Conservation (phyloP, 1,284 basidiomycete species). For the Volvariella surrecta region DNA sequence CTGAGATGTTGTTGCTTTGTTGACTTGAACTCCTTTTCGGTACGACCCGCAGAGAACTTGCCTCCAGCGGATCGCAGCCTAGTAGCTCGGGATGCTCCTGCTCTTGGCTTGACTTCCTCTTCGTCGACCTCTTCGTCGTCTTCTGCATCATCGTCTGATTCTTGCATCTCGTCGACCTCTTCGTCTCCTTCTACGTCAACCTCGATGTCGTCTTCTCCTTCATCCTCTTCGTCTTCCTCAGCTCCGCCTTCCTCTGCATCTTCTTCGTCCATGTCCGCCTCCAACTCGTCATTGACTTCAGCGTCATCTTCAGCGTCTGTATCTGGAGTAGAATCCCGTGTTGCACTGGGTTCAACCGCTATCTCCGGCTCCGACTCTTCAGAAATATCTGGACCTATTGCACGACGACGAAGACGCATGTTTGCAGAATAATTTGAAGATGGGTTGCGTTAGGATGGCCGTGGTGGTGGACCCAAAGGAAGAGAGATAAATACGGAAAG, state of each 20-base stretch:
- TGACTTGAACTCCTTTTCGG: conserved; percentile 20
- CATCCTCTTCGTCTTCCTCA: conserved; percentile 17
- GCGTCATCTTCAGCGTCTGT: too few relatives aligned
- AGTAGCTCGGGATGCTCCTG: background rate
- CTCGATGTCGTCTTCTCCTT: conserved; percentile 21
- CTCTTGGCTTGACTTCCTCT: conserved; percentile 12
- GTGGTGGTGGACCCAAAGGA: too few relatives aligned
- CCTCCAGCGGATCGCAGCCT: conserved; percentile 3
- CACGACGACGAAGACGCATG: too few relatives aligned
- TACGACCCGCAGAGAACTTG: conserved; percentile 5
- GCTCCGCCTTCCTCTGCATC: conserved; percentile 20
- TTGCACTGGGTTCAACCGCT: too few relatives aligned
- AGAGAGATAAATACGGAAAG: too few relatives aligned
- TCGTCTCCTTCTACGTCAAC: conserved; percentile 21
- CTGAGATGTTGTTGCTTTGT: conserved; percentile 39
- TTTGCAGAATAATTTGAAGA: too few relatives aligned
- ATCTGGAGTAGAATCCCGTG: too few relatives aligned
- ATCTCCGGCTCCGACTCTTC: too few relatives aligned
- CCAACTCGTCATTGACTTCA: too few relatives aligned
- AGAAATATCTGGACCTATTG: too few relatives aligned
- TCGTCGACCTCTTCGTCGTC: conserved; percentile 14
- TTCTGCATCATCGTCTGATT: conserved; percentile 13
- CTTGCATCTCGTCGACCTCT: conserved; percentile 8
- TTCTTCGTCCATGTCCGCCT: conserved; percentile 21
- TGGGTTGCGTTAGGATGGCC: too few relatives aligned